phyloP scores from a whole-genome alignment of 202 grass and related monocot species.

The Digitaria exilis region DNA sequence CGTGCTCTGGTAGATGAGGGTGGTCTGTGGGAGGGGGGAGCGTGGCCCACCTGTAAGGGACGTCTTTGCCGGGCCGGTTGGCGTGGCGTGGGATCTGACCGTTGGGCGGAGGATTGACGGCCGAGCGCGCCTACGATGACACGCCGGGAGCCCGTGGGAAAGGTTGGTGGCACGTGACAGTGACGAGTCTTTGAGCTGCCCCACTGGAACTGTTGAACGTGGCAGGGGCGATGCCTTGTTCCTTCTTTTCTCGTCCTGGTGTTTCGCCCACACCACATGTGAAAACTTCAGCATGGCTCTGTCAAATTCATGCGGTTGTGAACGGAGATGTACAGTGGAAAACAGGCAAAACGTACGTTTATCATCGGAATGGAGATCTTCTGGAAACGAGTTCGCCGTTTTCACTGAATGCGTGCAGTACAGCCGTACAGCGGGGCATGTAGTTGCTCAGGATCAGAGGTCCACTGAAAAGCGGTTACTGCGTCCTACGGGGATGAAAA shows the following conservation, averaged over 20 bases:
- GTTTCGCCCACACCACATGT: too few relatives aligned
- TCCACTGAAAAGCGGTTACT: background rate
- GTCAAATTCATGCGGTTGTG: background rate
- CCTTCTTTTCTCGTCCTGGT: background rate
- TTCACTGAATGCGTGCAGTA: background rate
- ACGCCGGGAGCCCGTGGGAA: background rate
- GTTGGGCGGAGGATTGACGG: background rate
- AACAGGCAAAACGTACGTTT: background rate
- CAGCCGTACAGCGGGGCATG: background rate
- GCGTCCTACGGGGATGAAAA: background rate
- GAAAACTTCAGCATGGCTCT: background rate
- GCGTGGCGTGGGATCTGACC: background rate
- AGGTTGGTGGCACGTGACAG: background rate
- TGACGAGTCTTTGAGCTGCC: background rate
- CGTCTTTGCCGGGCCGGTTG: accelerated
- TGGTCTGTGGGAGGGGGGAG: background rate
- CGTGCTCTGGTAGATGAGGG: background rate
- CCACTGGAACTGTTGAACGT: background rate
- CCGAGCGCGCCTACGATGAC: background rate
- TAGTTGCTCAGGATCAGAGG: too few relatives aligned
- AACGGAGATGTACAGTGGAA: background rate
- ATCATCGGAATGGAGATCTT: too few relatives aligned
- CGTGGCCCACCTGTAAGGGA: slow-evolving; percentile 16
- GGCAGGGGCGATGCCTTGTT: background rate
- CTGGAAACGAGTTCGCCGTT: background rate